phyloP scores from a whole-genome alignment of 345 rosid species.

The Salix purpurea region DNA sequence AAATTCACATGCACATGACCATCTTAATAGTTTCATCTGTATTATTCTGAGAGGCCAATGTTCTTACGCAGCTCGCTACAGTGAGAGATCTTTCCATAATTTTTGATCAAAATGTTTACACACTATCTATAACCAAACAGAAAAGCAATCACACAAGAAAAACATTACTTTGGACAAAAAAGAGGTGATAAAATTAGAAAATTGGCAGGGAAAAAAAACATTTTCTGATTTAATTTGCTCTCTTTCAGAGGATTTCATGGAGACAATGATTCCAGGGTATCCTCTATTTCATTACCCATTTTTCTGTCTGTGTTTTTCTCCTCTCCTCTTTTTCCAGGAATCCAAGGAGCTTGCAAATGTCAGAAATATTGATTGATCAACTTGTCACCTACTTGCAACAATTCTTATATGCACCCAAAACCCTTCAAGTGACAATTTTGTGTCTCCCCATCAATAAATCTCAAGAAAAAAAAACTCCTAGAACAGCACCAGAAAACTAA shows the following conservation, averaged over 20 bases:
- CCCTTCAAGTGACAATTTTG: neutral
- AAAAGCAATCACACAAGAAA: neutral
- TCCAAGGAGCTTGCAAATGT: neutral
- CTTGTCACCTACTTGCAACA: neutral
- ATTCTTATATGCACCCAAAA: neutral
- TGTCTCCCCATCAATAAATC: neutral
- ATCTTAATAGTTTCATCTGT: neutral
- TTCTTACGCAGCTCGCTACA: neutral
- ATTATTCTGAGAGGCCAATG: no score
- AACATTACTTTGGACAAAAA: neutral
- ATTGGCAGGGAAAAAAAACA: neutral
- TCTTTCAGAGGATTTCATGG: no score
- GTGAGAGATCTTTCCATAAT: neutral
- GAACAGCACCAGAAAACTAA: neutral
- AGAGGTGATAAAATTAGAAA: neutral
- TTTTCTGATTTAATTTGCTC: neutral
- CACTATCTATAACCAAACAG: neutral
- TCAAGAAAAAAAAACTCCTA: neutral
- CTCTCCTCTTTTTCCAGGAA: neutral
- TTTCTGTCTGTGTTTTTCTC: neutral
- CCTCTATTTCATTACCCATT: neutral
- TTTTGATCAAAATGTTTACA: neutral
- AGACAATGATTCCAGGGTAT: neutral
- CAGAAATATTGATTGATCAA: neutral
- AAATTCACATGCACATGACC: neutral